Base-by-base conservation (phyloP, 2,329 filamentous ascomycete species). In the Beauveria pseudobassiana region DNA sequence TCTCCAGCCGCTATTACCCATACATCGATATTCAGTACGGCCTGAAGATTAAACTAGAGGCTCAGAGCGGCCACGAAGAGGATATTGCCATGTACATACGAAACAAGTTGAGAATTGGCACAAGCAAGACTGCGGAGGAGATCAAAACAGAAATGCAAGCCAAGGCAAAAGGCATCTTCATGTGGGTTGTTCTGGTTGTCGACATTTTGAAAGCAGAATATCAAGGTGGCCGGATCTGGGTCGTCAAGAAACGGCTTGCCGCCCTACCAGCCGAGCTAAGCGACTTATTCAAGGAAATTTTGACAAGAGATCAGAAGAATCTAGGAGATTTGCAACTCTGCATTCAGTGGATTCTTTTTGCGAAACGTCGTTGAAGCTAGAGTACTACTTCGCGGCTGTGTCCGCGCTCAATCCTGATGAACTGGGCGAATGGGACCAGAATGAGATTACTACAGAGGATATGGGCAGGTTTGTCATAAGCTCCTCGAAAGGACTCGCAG, bases 341-440 rank as follows among this genome's bases (percentile, higher is more conserved):
- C 34, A 63, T 87, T 0, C 75, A 63, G 22, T 86, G 79, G 79
- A 72, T 87, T 0, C 70, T 87, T 0, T 85, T 77, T 26, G 74
- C 83, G 0, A 71, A 68, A 8, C 64, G 70, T 0, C 82, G 0
- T 61, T 86, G 0, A 71, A 50, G 0, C 76, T 70, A 1, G 76
- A 85, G 63, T 72, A 82, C 0, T 82, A 80, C 63, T 67, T 66
- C 6, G 71, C 69, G 0, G 48, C 70, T 0, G 43, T 65, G 18
- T 53, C 65, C n/a, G 38, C 63, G 7, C 2, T 3, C 9, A 0
- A 59, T 2, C 0, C 14, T 3, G 20, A 8, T 0, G 1, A 34
- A 22, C 64, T 69, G 1, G n/a, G n/a, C n/a, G n/a, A n/a, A n/a
- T n/a, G n/a, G n/a, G n/a, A n/a, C n/a, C n/a, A n/a, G n/a, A n/a